These are phyloP conservation scores for Fagopyrum esculentum DNA, from an alignment of 148 eudicot genomes.

Conservation along the genomic window DNA sequence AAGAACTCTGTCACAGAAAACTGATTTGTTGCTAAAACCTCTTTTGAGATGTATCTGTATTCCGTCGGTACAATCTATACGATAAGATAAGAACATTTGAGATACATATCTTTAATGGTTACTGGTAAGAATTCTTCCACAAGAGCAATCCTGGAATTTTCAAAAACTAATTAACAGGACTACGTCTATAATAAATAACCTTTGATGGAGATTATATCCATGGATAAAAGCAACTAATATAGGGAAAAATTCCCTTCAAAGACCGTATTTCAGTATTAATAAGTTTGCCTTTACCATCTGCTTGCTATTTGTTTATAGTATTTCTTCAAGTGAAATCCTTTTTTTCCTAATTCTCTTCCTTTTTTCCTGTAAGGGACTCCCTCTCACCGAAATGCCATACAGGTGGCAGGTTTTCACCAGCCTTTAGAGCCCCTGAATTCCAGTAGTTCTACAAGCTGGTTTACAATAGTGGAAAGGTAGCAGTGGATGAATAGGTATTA, in stretches of 20 bases:
- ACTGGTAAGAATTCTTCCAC: not conserved
- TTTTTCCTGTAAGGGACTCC: no score
- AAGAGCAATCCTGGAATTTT: not conserved
- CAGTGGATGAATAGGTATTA: not conserved
- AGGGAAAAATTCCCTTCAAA: not conserved
- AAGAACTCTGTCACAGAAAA: constrained; percentile 97
- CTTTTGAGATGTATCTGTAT: constrained; percentile 74
- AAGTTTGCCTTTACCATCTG: no score
- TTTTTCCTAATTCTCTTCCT: no score
- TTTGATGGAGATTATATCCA: not conserved
- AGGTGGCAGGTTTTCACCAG: no score
- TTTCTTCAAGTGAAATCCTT: no score
- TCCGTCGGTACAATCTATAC: constrained; percentile 92
- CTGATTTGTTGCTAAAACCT: constrained; percentile 86
- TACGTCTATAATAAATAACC: no score
- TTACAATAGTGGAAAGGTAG: constrained; percentile 1
- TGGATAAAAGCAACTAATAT: not conserved
- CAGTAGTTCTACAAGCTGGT: not conserved
- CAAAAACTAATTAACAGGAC: not conserved
- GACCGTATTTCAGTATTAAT: no score
- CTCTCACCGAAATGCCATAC: no score
- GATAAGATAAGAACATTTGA: constrained; percentile 11
- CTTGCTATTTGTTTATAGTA: no score
- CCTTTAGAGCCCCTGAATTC: no score
- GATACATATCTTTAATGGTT: not conserved